Evolutionary conservation across 352 stramenopile genomes (phyloP), one percentile per base, ranked within the genome.

Genomic region (Globisporangium cylindrosporum): DNA sequence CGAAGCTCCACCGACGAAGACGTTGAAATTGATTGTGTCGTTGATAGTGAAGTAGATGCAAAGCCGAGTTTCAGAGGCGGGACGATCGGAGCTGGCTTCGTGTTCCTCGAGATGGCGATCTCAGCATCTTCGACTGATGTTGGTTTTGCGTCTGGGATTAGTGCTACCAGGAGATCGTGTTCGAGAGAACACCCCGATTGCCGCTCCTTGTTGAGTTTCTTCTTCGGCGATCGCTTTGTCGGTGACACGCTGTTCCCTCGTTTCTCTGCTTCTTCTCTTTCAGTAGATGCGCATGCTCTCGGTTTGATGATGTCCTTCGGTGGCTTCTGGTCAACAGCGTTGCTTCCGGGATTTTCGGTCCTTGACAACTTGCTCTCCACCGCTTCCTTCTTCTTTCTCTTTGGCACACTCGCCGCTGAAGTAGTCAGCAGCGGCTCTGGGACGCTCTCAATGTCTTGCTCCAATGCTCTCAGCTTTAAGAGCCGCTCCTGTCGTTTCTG

Each of bases 401-500:
- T 54, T 14, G 4, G 5, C 15, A 41, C 49, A 2, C 32, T 65
- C 22, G 43, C 41, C 29, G 43, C 41, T 38, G 67, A 25, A 49
- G n/a, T 63, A 46, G 12, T 5, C 2, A 24, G 41, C 15, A 22
- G 3, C 14, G 32, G 1, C 20, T n/a, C 15, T 15, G 64, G 27
- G 10, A 61, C 48, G 8, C 41, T 65, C 3, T 71, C 66, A 10
- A 79, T 14, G 34, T 88, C 70, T 25, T 75, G 62, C 27, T 86
- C 77, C 2, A 92, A 61, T 4, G 77, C 79, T 43, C 72, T 69
- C 22, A 92, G 53, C 61, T 89, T 92, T 0, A 75, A 76, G 0
- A 92, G 65, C 27, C 83, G 76, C 58, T 91, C 79, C 22, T 84
- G 71, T 0, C 84, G 82, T 64, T 92, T 90, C 15, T 69, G 34